Evolutionary conservation across 495 filamentous ascomycete species (phyloP).

Genomic region (Delitschia confertaspora): DNA sequence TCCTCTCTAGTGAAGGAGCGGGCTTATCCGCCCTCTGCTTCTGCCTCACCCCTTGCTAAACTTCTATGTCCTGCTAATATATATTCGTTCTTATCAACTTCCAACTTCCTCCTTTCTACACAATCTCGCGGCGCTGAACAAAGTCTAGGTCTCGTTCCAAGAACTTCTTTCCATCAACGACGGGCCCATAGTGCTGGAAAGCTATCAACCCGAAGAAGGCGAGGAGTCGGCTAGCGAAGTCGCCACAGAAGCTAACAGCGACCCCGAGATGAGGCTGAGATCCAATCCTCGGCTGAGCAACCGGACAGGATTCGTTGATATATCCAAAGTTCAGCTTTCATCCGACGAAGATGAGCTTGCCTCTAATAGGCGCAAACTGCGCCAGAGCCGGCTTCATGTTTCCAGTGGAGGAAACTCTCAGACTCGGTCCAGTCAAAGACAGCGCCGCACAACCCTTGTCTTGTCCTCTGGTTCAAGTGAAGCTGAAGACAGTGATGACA

Average conservation of each 20-base stretch:
- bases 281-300: conserved; percentile 8
- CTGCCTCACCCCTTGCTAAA: background rate
- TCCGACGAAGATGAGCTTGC: conserved; percentile 24
- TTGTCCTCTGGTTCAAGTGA: background rate
- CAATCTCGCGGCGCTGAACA: background rate
- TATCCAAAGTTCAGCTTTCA: conserved; percentile 23
- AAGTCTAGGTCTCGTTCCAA: conserved; percentile 30
- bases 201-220: conserved; percentile 19
- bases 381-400: conserved; percentile 5
- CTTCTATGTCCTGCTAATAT: background rate
- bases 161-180: conserved; percentile 28
- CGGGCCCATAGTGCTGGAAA: conserved; percentile 28
- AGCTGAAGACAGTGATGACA: conserved; percentile 5
- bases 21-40: background rate
- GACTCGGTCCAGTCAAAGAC: conserved; percentile 21
- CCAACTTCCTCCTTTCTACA: background rate
- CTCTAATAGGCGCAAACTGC: conserved; percentile 5
- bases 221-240: conserved; percentile 1
- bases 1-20: background rate
- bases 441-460: background rate
- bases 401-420: conserved; percentile 5
- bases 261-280: conserved; percentile 17
- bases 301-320: conserved; percentile 26
- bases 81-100: background rate
- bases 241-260: background rate